These are phyloP conservation scores for Thraustochytrium striatum DNA, from an alignment of 352 stramenopile species.

Conservation along the genomic window DNA sequence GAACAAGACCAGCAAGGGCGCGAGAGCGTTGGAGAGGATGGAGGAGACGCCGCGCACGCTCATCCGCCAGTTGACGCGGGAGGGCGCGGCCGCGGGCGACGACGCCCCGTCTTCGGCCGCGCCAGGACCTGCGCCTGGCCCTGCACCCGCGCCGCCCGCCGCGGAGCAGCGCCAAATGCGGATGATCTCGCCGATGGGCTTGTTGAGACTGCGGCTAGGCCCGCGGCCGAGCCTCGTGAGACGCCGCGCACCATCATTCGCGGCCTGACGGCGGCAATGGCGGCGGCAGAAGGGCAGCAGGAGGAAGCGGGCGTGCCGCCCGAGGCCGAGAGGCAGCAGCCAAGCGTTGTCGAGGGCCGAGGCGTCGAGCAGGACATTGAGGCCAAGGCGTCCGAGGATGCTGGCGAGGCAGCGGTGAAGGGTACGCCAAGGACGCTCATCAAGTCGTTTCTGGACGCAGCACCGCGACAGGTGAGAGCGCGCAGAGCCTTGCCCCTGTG, in stretches of 20 bases:
- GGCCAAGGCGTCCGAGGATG: too few species aligned
- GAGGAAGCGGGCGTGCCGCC: background rate
- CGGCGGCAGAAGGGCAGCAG: background rate
- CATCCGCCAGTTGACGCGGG: background rate
- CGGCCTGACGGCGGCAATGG: background rate
- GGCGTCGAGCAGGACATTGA: too few species aligned
- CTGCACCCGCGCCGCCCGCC: background rate
- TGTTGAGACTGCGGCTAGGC: background rate
- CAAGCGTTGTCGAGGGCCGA: background rate
- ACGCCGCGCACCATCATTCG: constrained; percentile 21
- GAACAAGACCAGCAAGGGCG: too few species aligned
- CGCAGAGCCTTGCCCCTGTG: too few species aligned
- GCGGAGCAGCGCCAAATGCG: background rate
- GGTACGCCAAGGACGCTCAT: background rate
- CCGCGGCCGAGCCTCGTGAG: background rate
- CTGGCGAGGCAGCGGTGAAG: background rate
- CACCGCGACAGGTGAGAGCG: too few species aligned
- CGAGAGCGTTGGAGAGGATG: background rate
- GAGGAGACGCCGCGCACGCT: constrained; percentile 24
- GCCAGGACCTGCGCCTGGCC: background rate
- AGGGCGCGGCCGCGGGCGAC: background rate
- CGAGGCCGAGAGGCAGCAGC: background rate
- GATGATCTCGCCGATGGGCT: background rate
- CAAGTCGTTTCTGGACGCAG: background rate
- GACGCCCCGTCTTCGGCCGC: background rate